A percentile compares a stretch with the other conserved stretches of the same genome.
Conservation (phyloP, 306 rosid genomes). For the Quercus engelmannii region DNA sequence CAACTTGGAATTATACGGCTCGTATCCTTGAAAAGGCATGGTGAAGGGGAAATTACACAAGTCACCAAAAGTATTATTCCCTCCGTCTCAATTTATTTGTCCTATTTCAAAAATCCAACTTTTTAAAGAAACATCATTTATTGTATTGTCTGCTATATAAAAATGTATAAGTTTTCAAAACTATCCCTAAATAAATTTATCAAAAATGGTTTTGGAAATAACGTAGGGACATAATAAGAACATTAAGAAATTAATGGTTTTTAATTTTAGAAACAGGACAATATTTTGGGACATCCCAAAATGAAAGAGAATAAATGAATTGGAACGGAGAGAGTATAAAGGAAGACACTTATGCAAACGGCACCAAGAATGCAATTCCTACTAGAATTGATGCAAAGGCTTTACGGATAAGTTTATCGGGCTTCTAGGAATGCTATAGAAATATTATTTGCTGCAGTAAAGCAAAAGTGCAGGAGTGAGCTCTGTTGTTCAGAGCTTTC, state of each 20-base stretch:
- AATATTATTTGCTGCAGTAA: background rate
- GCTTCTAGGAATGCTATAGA: background rate
- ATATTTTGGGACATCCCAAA: too few relatives aligned
- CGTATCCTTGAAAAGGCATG: slow-evolving; percentile 58
- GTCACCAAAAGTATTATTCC: background rate
- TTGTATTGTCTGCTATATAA: too few relatives aligned
- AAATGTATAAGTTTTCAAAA: too few relatives aligned
- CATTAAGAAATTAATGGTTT: too few relatives aligned
- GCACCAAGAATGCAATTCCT: background rate
- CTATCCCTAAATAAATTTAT: too few relatives aligned
- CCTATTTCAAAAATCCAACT: too few relatives aligned
- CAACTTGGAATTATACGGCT: slow-evolving; percentile 46
- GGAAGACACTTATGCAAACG: background rate
- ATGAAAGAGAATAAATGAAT: too few relatives aligned
- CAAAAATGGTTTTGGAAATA: too few relatives aligned
- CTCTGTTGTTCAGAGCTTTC: background rate
- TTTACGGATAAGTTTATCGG: slow-evolving; percentile 4
- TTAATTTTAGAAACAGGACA: too few relatives aligned
- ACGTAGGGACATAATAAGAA: accelerated
- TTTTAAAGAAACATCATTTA: background rate
- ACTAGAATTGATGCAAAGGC: slow-evolving; percentile 1
- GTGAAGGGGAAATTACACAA: slow-evolving; percentile 7
- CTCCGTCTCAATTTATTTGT: too few relatives aligned
- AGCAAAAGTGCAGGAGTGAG: background rate
- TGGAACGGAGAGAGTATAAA: too few relatives aligned